Base-by-base conservation (phyloP, 192 early-diverging fungal species). In the Podila verticillata region DNA sequence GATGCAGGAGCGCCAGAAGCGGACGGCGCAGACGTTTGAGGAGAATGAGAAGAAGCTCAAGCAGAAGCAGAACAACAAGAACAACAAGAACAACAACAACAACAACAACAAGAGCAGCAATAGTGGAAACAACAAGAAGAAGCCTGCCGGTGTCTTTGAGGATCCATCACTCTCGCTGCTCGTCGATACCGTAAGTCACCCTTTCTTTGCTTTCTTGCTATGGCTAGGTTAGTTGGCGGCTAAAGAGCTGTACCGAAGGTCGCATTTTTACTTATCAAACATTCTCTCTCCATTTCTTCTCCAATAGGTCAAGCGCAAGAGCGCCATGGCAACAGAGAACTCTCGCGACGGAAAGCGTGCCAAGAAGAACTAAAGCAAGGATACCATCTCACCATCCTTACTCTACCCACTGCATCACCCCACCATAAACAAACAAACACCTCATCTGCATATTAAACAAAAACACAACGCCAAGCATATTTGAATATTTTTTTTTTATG, bases 271-370 rank as follows among this genome's bases (percentile, higher is more conserved):
- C 26, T 62, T 12, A 24, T 36, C 19, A 63, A 31, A 20, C 20
- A 20, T 34, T 49, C 5, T 39, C 4, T 30, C 3, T 22, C 32
- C 28, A 26, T 3, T 30, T n/a, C n/a, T n/a, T n/a, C n/a, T n/a
- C n/a, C n/a, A 20, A 44, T 68, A 84, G 83, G 84, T 91, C 64
- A 91, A 91, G 48, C 89, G 90, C 61, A 91, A 91, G 74, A 84
- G 81, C 44, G 87, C 83, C 39, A 72, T 89, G 73, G 82, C 86
- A 47, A 85, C 84, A 34, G 69, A 83, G 49, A 30, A 61, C 8
- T 57, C 82, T n/a, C 61, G 63, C n/a, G 62, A 74, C 15, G 84
- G 84, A 36, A 86, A 86, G 48, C 82, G 83, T 26, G 63, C 71
- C 31, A 82, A 82, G 44, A 71, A 62, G 63, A 64, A 64, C 36